Evolutionary conservation across 192 early-diverging fungal genomes (phyloP).

Genomic region (Helicostylum pulchrum): DNA sequence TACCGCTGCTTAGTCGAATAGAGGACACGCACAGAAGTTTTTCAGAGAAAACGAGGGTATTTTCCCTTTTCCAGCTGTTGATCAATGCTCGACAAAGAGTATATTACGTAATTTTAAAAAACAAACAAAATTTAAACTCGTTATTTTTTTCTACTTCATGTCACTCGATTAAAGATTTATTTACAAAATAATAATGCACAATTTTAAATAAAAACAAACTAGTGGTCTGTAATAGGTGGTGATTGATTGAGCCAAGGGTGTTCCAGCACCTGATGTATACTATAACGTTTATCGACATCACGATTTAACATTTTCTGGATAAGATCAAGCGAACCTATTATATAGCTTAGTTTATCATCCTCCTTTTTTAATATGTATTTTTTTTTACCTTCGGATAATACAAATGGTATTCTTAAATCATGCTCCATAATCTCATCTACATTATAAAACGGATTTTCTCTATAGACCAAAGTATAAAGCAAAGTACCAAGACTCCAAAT

Average conservation of each 20-base stretch:
- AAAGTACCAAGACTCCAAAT: slow-evolving; percentile 84
- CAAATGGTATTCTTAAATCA: slow-evolving; percentile 40
- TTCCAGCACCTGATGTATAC: slow-evolving; percentile 68
- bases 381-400: slow-evolving; percentile 20
- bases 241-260: slow-evolving; percentile 65
- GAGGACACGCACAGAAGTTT: too few relatives aligned
- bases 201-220: background rate
- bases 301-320: slow-evolving; percentile 71
- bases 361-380: background rate
- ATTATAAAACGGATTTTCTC: slow-evolving; percentile 63
- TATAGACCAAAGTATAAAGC: slow-evolving; percentile 74
- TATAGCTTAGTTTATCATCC: background rate
- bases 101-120: too few relatives aligned
- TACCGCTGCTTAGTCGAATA: too few relatives aligned
- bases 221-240: background rate
- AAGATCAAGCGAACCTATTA: slow-evolving; percentile 48
- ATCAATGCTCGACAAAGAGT: too few relatives aligned
- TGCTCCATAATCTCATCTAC: slow-evolving; percentile 54
- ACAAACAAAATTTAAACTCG: too few relatives aligned
- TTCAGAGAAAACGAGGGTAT: too few relatives aligned
- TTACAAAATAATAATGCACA: background rate
- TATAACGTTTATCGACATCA: slow-evolving; percentile 63
- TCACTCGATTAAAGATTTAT: too few relatives aligned
- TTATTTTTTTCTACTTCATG: too few relatives aligned
- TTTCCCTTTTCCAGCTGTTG: too few relatives aligned